Conservation (phyloP, 192 early-diverging fungal species). For the Coemansia sp. region DNA sequence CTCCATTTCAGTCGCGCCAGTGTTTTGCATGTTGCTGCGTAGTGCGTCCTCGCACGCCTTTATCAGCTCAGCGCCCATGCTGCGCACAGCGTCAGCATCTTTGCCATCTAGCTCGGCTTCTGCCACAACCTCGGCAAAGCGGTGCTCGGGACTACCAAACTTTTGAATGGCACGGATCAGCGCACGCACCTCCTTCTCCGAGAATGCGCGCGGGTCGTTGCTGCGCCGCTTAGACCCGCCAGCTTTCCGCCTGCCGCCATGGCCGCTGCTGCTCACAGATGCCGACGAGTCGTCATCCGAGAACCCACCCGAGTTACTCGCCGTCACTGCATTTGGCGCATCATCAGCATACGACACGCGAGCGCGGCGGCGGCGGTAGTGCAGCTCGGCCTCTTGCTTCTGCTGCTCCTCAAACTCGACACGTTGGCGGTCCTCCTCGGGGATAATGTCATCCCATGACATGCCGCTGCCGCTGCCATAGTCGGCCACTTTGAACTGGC, state of each 20-base stretch:
- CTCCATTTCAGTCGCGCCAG: slow-evolving; percentile 22
- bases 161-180: slow-evolving; percentile 75
- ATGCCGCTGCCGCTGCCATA: slow-evolving; percentile 61
- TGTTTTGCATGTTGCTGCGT: slow-evolving; percentile 34
- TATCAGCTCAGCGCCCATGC: slow-evolving; percentile 46
- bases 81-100: slow-evolving; percentile 55
- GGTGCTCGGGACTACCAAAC: slow-evolving; percentile 78
- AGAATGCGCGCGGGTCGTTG: slow-evolving; percentile 54
- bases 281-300: slow-evolving; percentile 30
- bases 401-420: slow-evolving; percentile 67
- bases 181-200: slow-evolving; percentile 81
- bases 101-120: slow-evolving; percentile 78
- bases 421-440: slow-evolving; percentile 73
- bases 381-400: slow-evolving; percentile 58
- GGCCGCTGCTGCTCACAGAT: slow-evolving; percentile 34
- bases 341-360: slow-evolving; percentile 68
- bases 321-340: slow-evolving; percentile 42
- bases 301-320: slow-evolving; percentile 21
- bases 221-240: slow-evolving; percentile 27
- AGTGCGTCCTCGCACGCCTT: slow-evolving; percentile 60
- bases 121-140: slow-evolving; percentile 77
- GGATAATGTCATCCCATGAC: slow-evolving; percentile 96
- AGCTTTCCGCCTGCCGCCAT: slow-evolving; percentile 11
- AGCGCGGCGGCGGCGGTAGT: slow-evolving; percentile 57
- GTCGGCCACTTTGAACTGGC: slow-evolving; percentile 92